Evolutionary conservation across 2,329 filamentous ascomycete species (phyloP).

Genomic region (Teratosphaeria pseudoeucalypti): DNA sequence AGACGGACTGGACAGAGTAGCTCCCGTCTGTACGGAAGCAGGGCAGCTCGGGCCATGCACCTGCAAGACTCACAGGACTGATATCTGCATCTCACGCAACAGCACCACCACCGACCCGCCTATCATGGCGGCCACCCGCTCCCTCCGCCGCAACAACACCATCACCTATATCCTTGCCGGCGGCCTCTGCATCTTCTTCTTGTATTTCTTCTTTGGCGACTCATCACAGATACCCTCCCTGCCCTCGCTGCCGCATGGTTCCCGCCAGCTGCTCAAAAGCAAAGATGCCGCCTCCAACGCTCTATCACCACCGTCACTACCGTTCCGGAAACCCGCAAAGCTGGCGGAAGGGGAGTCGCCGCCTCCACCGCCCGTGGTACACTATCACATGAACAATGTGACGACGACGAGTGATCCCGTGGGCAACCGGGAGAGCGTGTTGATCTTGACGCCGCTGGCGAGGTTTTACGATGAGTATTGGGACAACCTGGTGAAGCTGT

Average conservation of each 20-base stretch:
- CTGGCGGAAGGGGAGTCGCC: conserved; percentile 45
- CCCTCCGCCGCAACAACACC: conserved; percentile 61
- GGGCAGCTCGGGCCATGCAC: background rate
- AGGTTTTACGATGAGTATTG: conserved; percentile 93
- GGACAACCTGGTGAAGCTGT: conserved; percentile 77
- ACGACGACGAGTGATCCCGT: conserved; percentile 70
- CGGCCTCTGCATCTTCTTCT: conserved; percentile 55
- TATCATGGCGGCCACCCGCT: conserved; percentile 51
- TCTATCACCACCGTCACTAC: conserved; percentile 63
- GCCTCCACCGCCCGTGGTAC: conserved; percentile 72
- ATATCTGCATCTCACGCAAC: background rate
- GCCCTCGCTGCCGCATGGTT: conserved; percentile 30
- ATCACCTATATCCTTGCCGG: conserved; percentile 63
- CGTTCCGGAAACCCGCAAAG: conserved; percentile 56
- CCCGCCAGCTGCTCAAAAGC: conserved; percentile 40
- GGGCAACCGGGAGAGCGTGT: conserved; percentile 70
- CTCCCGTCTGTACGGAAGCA: background rate
- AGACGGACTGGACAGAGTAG: background rate
- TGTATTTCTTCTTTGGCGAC: conserved; percentile 37
- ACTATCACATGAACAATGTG: conserved; percentile 91
- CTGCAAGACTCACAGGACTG: background rate
- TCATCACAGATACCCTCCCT: conserved; percentile 53
- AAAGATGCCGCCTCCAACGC: conserved; percentile 54
- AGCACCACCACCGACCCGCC: conserved; percentile 8
- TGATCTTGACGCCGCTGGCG: conserved; percentile 86